Base-by-base conservation (phyloP, 345 rosid species). In the Heritiera littoralis region DNA sequence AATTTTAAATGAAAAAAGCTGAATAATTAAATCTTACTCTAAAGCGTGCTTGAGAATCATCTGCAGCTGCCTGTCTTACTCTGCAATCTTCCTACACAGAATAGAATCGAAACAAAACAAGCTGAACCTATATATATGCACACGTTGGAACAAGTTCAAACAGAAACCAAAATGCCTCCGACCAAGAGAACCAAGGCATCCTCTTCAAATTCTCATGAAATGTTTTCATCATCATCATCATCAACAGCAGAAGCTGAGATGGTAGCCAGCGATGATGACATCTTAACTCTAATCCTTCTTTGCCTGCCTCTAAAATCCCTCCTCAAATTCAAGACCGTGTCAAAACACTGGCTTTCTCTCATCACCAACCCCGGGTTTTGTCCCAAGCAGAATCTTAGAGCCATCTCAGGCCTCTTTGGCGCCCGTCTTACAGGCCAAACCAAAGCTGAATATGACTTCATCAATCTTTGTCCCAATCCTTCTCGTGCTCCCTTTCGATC, bases 291-390 rank as follows among this genome's bases (percentile, higher is more conserved):
- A 65, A 83, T 83, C 78, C 83, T 87, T 64, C 13, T 78, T 54
- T 32, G 72, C 18, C 77, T 83, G 5, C 89, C 85, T 0, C 46
- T 78, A 35, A 83, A 78, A 78, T 81, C 84, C 32, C 72, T 87
- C 38, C 63, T 85, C 74, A 83, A 72, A 65, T 83, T 87, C 83
- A 87, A 85, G 64, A 67, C 65, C 0, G 84, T 83, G 0, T 87
- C 88, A 5, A 83, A 85, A 49, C 64, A 75, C 48, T 83, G 84
- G 86, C 82, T 85, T 5, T 83, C 81, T 43, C 77, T 83, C 80
- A 81, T 87, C 43, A 40, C 85, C 4, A 59, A 69, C 41, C 85
- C 87, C 45, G 6, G 15, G 13, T 83, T 85, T 71, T 67, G 49
- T 54, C 80, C 23, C 41, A 59, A 18, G 46, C 66, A 40, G 4